phyloP scores from a whole-genome alignment of 2,329 filamentous ascomycete species.

The Coccinonectria pachysandricola region DNA sequence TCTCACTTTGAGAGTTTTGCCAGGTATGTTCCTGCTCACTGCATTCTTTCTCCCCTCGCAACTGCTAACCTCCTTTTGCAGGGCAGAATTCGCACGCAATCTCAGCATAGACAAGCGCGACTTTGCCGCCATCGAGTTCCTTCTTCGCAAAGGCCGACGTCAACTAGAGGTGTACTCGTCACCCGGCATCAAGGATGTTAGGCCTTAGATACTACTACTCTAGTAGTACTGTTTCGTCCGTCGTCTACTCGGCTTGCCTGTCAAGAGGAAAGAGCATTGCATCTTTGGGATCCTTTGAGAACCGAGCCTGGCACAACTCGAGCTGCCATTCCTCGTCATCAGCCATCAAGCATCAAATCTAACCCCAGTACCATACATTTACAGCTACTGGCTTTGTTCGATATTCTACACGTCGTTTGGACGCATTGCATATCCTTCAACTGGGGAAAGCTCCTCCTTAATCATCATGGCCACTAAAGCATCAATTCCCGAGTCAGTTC shows the following conservation, averaged over 20 bases:
- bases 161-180: slow-evolving; percentile 77
- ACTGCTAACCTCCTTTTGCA: slow-evolving; percentile 26
- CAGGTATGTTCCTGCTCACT: slow-evolving; percentile 35
- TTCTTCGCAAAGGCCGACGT: slow-evolving; percentile 68
- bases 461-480: slow-evolving; percentile 20
- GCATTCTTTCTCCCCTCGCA: too few relatives aligned
- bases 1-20: slow-evolving; percentile 54
- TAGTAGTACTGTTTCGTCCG: too few relatives aligned
- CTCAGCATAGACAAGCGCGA: slow-evolving; percentile 66
- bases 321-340: too few relatives aligned
- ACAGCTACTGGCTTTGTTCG: slow-evolving; percentile 1
- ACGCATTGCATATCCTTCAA: too few relatives aligned
- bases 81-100: slow-evolving; percentile 68
- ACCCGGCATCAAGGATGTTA: slow-evolving; percentile 69
- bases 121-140: slow-evolving; percentile 75
- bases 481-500: slow-evolving; percentile 18
- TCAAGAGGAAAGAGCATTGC: too few relatives aligned
- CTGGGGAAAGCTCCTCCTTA: slow-evolving; percentile 16
- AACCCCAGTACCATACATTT: slow-evolving; percentile 2
- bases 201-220: too few relatives aligned
- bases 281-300: too few relatives aligned
- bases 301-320: too few relatives aligned
- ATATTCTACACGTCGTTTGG: too few relatives aligned
- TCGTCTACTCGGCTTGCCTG: too few relatives aligned
- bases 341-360: slow-evolving; percentile 3